Conservation (phyloP, 2,329 filamentous ascomycete species). For the Calonectria leucothoes region DNA sequence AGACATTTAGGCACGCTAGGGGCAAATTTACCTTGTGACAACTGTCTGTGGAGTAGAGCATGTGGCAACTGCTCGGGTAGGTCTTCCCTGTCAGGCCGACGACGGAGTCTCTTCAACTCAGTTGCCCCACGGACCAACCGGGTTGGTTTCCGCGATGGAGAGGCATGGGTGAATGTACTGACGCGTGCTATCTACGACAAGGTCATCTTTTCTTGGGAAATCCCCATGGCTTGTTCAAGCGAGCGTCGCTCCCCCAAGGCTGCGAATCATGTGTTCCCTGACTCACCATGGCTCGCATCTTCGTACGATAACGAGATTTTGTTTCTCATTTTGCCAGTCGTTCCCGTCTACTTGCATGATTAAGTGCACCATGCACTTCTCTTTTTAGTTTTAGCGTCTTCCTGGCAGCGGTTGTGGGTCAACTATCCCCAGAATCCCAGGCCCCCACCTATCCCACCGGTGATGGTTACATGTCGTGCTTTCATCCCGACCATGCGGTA, state of each 20-base stretch:
- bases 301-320: background rate
- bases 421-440: background rate
- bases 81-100: background rate
- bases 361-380: background rate
- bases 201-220: background rate
- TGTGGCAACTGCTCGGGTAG: background rate
- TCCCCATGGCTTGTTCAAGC: background rate
- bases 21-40: background rate
- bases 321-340: background rate
- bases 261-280: background rate
- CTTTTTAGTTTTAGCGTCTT: background rate
- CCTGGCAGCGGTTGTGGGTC: background rate
- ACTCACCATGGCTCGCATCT: background rate
- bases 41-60: background rate
- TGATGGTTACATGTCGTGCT: conserved; percentile 3
- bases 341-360: background rate
- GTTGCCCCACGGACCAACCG: background rate
- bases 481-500: background rate
- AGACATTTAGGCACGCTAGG: background rate
- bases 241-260: background rate
- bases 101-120: background rate
- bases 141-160: background rate
- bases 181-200: too few relatives aligned
- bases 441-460: conserved; percentile 4
- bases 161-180: background rate